Percentiles rank a stretch among this genome's conserved stretches.
phyloP scores from a whole-genome alignment of 2,329 filamentous ascomycete species.

The Aspergillus alliaceus region DNA sequence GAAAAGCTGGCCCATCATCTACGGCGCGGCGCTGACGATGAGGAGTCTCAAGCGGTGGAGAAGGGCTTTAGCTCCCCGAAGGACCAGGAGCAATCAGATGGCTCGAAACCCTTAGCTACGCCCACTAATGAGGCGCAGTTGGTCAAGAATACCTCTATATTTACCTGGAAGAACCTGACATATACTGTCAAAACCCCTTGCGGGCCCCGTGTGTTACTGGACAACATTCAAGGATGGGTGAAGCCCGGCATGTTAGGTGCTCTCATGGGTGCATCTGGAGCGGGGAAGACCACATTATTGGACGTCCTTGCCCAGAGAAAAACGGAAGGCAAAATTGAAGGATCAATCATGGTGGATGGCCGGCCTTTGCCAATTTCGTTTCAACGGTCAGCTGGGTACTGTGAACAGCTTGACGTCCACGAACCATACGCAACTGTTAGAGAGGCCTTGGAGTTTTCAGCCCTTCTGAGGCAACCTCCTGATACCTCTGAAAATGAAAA shows the following conservation, averaged over 20 bases:
- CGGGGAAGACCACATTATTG: constrained; percentile 73
- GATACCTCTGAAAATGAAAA: constrained; percentile 58
- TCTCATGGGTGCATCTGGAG: constrained; percentile 74
- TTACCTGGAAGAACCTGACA: constrained; percentile 72
- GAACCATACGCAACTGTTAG: constrained; percentile 65
- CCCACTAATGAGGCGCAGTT: constrained; percentile 35
- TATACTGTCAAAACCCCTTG: constrained; percentile 66
- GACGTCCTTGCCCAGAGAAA: constrained; percentile 74
- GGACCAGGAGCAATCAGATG: neutral
- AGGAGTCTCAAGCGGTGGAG: constrained; percentile 46
- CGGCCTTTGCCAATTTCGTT: constrained; percentile 60
- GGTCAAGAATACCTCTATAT: constrained; percentile 64
- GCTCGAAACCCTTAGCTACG: constrained; percentile 5
- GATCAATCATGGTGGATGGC: constrained; percentile 68
- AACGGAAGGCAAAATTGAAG: constrained; percentile 60
- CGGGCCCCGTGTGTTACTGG: constrained; percentile 58
- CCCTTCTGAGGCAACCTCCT: constrained; percentile 59
- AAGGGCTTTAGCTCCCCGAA: neutral
- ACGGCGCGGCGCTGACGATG: constrained; percentile 37
- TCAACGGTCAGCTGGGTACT: constrained; percentile 67
- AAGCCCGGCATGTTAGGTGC: constrained; percentile 77
- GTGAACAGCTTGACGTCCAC: constrained; percentile 68
- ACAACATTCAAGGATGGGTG: constrained; percentile 71
- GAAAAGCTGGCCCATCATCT: constrained; percentile 35
- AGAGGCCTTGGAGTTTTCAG: constrained; percentile 66